These are phyloP conservation scores for Aspergillus chevalieri DNA, from an alignment of 2,329 filamentous ascomycete species.

Conservation along the genomic window DNA sequence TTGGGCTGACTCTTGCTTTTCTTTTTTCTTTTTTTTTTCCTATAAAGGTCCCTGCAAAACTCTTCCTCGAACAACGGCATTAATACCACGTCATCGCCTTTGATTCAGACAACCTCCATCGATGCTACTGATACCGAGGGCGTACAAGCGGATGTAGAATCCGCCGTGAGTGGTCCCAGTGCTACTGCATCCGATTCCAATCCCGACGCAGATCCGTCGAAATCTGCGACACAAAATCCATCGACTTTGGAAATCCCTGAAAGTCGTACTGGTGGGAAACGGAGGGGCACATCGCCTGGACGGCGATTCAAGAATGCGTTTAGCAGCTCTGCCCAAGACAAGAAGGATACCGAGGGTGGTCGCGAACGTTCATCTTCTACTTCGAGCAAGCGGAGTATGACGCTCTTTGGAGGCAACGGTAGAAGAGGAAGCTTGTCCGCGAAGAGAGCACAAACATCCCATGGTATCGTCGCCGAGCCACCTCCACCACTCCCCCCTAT, in stretches of 20 bases:
- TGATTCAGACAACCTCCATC: slow-evolving; percentile 53
- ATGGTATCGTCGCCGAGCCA: slow-evolving; percentile 15
- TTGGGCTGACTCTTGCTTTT: slow-evolving; percentile 8
- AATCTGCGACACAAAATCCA: slow-evolving; percentile 21
- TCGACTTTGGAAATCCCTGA: slow-evolving; percentile 28
- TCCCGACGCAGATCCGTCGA: slow-evolving; percentile 30
- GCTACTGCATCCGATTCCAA: slow-evolving; percentile 36
- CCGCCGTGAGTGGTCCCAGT: slow-evolving; percentile 23
- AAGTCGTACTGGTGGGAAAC: slow-evolving; percentile 33
- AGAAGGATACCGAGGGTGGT: slow-evolving; percentile 46
- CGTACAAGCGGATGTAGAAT: slow-evolving; percentile 19
- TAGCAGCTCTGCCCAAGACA: slow-evolving; percentile 44
- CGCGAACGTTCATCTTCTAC: slow-evolving; percentile 41
- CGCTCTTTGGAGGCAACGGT: slow-evolving; percentile 33
- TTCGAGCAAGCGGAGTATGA: slow-evolving; percentile 35
- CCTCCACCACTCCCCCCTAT: slow-evolving; percentile 31
- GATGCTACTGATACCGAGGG: slow-evolving; percentile 35
- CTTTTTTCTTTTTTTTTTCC: slow-evolving; percentile 4
- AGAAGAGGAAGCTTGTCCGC: slow-evolving; percentile 26
- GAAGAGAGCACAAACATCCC: slow-evolving; percentile 20
- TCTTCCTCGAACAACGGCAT: slow-evolving; percentile 57
- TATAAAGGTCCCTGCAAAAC: slow-evolving; percentile 41
- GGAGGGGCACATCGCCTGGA: slow-evolving; percentile 62
- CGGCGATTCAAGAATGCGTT: slow-evolving; percentile 69
- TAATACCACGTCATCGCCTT: slow-evolving; percentile 62